Evolutionary conservation across 352 stramenopile species (phyloP), one percentile per base, ranked within the genome.

Genomic region (Saprolegnia parasitica): DNA sequence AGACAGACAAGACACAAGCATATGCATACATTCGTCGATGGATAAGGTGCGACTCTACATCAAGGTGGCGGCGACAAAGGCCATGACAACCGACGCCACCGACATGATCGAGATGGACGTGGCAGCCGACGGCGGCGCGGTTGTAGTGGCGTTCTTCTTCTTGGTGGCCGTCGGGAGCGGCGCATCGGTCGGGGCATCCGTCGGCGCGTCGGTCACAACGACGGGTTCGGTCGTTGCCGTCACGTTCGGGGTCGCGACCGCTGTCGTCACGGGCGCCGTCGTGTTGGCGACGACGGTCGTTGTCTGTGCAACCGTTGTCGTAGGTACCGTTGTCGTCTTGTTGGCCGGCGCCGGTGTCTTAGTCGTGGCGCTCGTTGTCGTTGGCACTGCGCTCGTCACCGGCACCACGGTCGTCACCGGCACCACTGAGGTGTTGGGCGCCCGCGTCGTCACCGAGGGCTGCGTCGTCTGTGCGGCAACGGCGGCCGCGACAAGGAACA

Each of bases 231-330:
- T 21, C 18, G 62, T 68, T 6, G 20, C 24, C 20, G 21, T 37
- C 39, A 21, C 21, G n/a, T 23, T 18, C 1, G 56, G 6, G 0
- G 56, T 35, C 6, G 39, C 18, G 56, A 24, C 16, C 4, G 23
- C 42, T 16, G 60, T 67, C 23, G 60, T 67, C 26, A 42, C n/a
- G 21, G 62, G 21, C 20, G 29, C 62, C 20, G 40, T 60, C 18
- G 62, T 68, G 42, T 26, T 58, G 23, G 23, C 62, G 15, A 21
- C 13, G 4, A 39, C 42, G 1, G 42, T 47, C 0, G 62, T 58
- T 15, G 46, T 39, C 13, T 46, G 24, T 23, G 45, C n/a, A 9
- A 42, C 5, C 9, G 58, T 56, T 39, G 58, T 56, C 9, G 26
- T 63, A 4, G 60, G 52, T 9, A 26, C 9, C 11, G 29, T 45